Percentiles rank a stretch among this genome's conserved stretches.
Evolutionary conservation across 2,329 filamentous ascomycete genomes (phyloP).

Genomic region (Tolypocladium capitatum): DNA sequence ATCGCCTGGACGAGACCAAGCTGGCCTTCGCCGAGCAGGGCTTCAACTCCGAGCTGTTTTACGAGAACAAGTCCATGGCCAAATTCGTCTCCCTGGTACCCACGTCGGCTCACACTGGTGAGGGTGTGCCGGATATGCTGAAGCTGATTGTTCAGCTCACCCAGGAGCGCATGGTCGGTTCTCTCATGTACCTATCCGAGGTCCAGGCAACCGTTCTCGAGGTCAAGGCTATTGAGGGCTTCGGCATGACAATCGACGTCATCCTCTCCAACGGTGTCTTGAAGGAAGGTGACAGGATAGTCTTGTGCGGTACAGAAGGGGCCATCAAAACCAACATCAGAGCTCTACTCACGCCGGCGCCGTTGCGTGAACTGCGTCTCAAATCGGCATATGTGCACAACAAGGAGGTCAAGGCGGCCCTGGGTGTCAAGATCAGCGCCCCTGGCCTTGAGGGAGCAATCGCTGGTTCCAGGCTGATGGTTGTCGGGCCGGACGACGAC

Average conservation of each 20-base stretch:
- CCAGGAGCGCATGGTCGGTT: slow-evolving; percentile 93
- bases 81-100: slow-evolving; percentile 91
- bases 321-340: slow-evolving; percentile 91
- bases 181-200: slow-evolving; percentile 96
- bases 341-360: slow-evolving; percentile 83
- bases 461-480: slow-evolving; percentile 85
- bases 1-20: slow-evolving; percentile 82
- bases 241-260: slow-evolving; percentile 97
- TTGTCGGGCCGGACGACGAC: slow-evolving; percentile 89
- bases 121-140: slow-evolving; percentile 97
- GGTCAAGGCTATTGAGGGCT: slow-evolving; percentile 97
- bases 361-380: slow-evolving; percentile 84
- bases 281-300: slow-evolving; percentile 84
- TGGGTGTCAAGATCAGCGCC: slow-evolving; percentile 97
- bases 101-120: slow-evolving; percentile 95
- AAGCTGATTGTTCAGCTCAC: slow-evolving; percentile 87
- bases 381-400: slow-evolving; percentile 98
- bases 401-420: slow-evolving; percentile 95
- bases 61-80: slow-evolving; percentile 96
- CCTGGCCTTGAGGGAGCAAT: slow-evolving; percentile 93
- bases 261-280: slow-evolving; percentile 92
- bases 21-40: slow-evolving; percentile 89
- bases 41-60: slow-evolving; percentile 95
- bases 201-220: slow-evolving; percentile 96
- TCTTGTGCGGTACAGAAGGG: slow-evolving; percentile 92